Base-by-base conservation (phyloP, 345 rosid species). In the Salix brachista region DNA sequence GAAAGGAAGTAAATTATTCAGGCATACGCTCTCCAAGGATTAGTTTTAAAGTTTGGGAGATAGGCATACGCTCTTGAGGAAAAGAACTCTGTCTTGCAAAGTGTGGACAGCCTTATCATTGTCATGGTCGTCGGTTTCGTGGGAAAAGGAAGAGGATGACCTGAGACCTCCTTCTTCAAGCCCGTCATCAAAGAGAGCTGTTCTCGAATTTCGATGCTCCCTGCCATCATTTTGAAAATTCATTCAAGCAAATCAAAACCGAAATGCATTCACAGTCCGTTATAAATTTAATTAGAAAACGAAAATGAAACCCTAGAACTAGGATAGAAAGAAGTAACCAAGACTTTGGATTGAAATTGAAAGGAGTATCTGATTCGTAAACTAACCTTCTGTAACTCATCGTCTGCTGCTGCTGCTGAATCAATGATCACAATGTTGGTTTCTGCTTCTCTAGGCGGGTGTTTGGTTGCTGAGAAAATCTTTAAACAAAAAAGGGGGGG, bases 81-180 rank as follows among this genome's bases (percentile, higher is more conserved):
- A 88, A 65, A 82, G 70, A 76, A 90, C 92, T 84, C 90, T 90
- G 77, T 90, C 94, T 44, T 95, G 91, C 70, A 95, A 82, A 84
- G 73, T 84, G 18, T 85, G 90, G 14, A 90, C 52, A 3, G 91
- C 92, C 79, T 83, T 90, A 75, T 90, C 97, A 81, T 91, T 93
- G 77, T 91, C 94, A 39, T 79, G 91, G 80, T 91, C 96, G 65
- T 61, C 86, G 67, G 79, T 79, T 67, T 85, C 88, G 58, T 78
- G 81, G 66, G 91, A 79, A 77, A 78, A 81, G 10, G 95, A 90
- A 62, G 92, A 79, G 37, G 97, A 87, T 73, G 88, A 79, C 75
- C 85, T 83, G 65, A 90, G 87, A 54, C 87, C 88, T 69, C 99
- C 99, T 86, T 91, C 99, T 81, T 93, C 99, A 50, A 93, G 90